Conservation (phyloP, 495 filamentous ascomycete genomes). For the Platismatia glauca region DNA sequence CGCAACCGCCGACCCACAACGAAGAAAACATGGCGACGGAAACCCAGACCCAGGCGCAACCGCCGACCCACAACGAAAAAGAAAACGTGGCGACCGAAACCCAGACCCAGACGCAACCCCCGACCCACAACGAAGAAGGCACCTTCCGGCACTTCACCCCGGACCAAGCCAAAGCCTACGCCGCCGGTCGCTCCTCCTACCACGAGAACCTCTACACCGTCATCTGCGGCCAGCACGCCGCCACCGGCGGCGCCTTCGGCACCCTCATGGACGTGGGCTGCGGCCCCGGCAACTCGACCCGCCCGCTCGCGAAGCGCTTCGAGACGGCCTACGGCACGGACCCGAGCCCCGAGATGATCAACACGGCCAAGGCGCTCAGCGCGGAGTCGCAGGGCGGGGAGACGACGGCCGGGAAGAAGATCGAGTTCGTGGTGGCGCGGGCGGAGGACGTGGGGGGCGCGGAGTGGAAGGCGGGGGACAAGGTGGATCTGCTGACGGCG, state of each 20-base stretch:
- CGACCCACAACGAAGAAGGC: no score
- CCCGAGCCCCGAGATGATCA: constrained; percentile 46
- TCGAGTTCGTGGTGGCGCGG: constrained; percentile 36
- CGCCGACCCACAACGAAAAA: no score
- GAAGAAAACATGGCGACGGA: no score
- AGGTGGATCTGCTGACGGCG: constrained; percentile 45
- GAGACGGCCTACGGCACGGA: constrained; percentile 44
- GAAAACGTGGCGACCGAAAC: no score
- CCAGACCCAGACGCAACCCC: no score
- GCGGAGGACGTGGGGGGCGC: constrained; percentile 38
- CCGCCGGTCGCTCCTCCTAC: constrained; percentile 35
- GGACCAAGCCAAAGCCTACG: constrained; percentile 35
- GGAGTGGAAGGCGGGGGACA: constrained; percentile 23
- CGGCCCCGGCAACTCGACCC: constrained; percentile 42
- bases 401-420: constrained; percentile 21
- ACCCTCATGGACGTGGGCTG: constrained; percentile 48
- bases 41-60: no score
- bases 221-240: constrained; percentile 39
- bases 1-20: no score
- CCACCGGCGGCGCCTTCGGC: constrained; percentile 39
- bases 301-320: constrained; percentile 36
- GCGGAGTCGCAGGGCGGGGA: constrained; percentile 22
- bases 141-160: no score
- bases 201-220: constrained; percentile 34
- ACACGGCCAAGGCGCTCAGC: constrained; percentile 32